Base-by-base conservation (phyloP, 2,329 filamentous ascomycete species). In the Chrysoporthe puriensis region DNA sequence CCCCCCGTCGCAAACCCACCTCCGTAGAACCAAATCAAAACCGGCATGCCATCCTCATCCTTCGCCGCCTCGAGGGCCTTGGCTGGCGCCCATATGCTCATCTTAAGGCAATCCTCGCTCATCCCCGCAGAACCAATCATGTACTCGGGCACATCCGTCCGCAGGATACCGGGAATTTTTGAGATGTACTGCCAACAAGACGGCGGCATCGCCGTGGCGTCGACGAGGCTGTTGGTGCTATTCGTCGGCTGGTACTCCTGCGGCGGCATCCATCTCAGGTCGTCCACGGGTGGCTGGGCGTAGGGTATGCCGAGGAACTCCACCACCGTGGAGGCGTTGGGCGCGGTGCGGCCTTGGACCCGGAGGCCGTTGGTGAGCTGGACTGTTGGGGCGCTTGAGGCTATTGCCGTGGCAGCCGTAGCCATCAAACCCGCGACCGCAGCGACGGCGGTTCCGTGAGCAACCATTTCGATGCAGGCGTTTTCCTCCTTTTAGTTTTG, bases 21-120 rank as follows among this genome's bases (percentile, higher is more conserved):
- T 4, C 83, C 84, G 50, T 83, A 81, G 46, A 85, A 76, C 76
- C 81, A 85, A 26, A 81, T 77, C 5, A 82, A 74, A 0, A 85
- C 83, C 0, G 83, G 83, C 4, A 83, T 72, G 13, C 70, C 70
- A 32, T 62, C 64, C 16, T 48, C 26, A 43, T 16, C 16, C 6
- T 26, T 26, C 26, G 26, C 26, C 26, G 46, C 58, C n/a, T 54
- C 57, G 4, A 46, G 3, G 4, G 70, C 69, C 3, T 69, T 72
- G 61, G 73, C 70, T 0, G 75, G 73, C 3, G 80, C 73, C 82
- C 83, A 85, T 9, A 85, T 73, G 50, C 80, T 81, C 14, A 84
- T 73, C 13, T 77, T 79, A 34, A 85, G 73, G 66, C 83, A 85
- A 67, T 85, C 83, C 70, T 77, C 73, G 14, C 46, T n/a, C 43